Percentiles rank a stretch among this genome's conserved stretches.
phyloP scores from a whole-genome alignment of 306 rosid species.

The Mimosa pudica region DNA sequence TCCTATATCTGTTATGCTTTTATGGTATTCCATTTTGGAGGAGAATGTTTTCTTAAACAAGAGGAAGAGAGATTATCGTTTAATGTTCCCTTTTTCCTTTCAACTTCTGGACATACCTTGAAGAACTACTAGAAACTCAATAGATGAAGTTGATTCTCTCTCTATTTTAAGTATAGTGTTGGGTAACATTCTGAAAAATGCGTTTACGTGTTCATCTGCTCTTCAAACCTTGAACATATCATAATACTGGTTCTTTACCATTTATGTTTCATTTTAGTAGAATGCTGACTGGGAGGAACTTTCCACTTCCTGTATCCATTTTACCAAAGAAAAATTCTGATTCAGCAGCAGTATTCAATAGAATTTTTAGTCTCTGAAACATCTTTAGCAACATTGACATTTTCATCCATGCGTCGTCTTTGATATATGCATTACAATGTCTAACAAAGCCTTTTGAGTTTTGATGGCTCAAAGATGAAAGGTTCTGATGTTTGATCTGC shows the following conservation, averaged over 20 bases:
- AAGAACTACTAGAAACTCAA: not conserved
- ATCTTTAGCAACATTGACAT: not conserved
- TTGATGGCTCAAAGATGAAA: too few species aligned
- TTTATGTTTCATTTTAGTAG: too few species aligned
- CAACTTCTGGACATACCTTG: not conserved
- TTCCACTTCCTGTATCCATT: not conserved
- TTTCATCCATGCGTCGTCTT: too few species aligned
- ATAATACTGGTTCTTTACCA: not conserved
- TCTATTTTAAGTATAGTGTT: not conserved
- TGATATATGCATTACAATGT: not conserved
- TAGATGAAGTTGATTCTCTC: not conserved
- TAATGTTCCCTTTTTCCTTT: not conserved
- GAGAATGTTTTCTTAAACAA: not conserved
- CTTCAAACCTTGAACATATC: not conserved
- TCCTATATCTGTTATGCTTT: not conserved
- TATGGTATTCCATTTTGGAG: not conserved
- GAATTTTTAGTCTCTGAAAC: not conserved
- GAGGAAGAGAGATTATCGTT: not conserved
- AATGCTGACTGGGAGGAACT: not conserved
- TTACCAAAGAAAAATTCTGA: not conserved
- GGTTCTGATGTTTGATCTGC: too few species aligned
- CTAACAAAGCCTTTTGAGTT: not conserved
- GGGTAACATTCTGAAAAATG: not conserved
- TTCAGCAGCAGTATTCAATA: not conserved
- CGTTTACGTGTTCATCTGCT: not conserved